Percentiles rank a stretch among this genome's conserved stretches.
Conservation (phyloP, 1,139 yeast genomes). For the Debaryomyces subglobosus region DNA sequence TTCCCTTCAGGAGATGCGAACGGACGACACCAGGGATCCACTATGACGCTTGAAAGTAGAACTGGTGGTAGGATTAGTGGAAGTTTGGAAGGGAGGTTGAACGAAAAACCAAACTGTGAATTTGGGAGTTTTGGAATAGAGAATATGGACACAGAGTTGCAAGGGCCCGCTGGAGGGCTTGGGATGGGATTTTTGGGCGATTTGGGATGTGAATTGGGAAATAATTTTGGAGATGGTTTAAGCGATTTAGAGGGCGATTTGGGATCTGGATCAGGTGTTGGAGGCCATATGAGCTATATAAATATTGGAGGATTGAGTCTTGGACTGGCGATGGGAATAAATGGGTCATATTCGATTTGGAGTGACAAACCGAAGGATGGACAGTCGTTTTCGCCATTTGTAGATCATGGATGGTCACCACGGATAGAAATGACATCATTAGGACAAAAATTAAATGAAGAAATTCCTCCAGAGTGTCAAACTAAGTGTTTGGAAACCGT, state of each 20-base stretch:
- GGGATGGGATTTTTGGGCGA: neutral
- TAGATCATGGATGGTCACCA: neutral
- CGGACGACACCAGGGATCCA: neutral
- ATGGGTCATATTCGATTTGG: slow-evolving; percentile 12
- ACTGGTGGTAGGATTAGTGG: neutral
- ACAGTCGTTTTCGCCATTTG: slow-evolving; percentile 12
- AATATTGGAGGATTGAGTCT: neutral
- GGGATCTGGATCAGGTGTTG: neutral
- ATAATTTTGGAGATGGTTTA: neutral
- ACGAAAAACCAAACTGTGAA: neutral
- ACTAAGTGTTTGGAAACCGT: neutral
- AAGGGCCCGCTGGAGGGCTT: neutral
- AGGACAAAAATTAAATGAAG: neutral
- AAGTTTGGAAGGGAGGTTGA: neutral
- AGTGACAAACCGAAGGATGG: slow-evolving; percentile 13
- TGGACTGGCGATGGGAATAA: neutral
- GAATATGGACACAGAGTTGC: neutral
- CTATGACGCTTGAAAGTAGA: neutral
- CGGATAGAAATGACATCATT: neutral
- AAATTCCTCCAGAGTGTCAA: neutral
- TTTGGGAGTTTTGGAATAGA: neutral
- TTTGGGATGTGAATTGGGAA: neutral
- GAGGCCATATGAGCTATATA: neutral
- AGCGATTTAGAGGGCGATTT: neutral
- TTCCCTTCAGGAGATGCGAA: slow-evolving; percentile 7